Evolutionary conservation across 768 basidiomycete genomes (phyloP).

Genomic region (Megacollybia marginata): DNA sequence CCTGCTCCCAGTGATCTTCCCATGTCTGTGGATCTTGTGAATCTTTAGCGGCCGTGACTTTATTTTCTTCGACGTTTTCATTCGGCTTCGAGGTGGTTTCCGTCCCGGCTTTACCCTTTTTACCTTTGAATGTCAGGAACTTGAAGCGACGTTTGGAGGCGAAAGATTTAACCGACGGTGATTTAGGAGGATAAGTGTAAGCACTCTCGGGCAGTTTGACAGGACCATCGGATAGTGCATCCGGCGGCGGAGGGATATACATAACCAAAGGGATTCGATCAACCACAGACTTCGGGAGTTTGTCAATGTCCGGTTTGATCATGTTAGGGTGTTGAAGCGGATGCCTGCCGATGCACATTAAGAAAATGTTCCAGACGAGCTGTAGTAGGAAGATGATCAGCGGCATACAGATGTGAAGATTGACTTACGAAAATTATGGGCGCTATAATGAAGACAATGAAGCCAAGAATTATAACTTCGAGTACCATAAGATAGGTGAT

Average conservation of each 20-base stretch:
- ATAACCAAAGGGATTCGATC: conserved; percentile 78
- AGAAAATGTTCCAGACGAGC: conserved; percentile 72
- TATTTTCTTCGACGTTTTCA: conserved; percentile 5
- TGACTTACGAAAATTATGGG: conserved; percentile 69
- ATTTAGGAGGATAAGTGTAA: conserved; percentile 59
- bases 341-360: conserved; percentile 75
- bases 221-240: conserved; percentile 24
- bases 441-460: conserved; percentile 72
- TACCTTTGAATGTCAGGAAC: conserved; percentile 34
- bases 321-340: conserved; percentile 66
- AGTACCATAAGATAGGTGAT: conserved; percentile 70
- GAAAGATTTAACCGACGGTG: conserved; percentile 12
- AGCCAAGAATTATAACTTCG: conserved; percentile 66
- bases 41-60: conserved; percentile 9
- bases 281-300: conserved; percentile 62
- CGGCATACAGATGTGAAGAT: conserved; percentile 3
- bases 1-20: conserved; percentile 75
- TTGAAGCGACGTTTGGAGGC: conserved; percentile 39
- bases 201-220: conserved; percentile 39
- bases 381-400: conserved; percentile 17
- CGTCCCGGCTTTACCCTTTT: conserved; percentile 17
- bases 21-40: conserved; percentile 32
- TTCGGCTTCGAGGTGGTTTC: conserved; percentile 3
- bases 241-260: conserved; percentile 77
- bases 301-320: conserved; percentile 75